Base-by-base conservation (phyloP, 352 stramenopile species). In the Phytopythium mirpurense region DNA sequence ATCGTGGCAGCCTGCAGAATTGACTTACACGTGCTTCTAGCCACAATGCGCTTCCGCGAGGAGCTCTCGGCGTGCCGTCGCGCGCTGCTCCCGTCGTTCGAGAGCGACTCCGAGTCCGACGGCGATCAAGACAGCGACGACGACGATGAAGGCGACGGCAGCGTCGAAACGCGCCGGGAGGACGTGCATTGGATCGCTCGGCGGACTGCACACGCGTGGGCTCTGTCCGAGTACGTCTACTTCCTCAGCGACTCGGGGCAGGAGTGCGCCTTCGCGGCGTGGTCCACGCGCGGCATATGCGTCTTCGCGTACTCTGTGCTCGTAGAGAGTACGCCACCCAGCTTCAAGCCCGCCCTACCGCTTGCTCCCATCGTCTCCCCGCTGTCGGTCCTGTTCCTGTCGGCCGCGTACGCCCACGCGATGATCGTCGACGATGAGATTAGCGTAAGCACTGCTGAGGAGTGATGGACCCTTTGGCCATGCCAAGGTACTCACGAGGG, bases 21-120 rank as follows among this genome's bases (percentile, higher is more conserved):
- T 8, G 51, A 70, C 0, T 40, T 73, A 1, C 54, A 74, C 5
- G 52, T 70, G 6, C 68, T 92, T 26, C 31, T 81, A 0, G 64
- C 70, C 23, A 86, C 74, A 2, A 54, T 76, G 48, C 75, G 78
- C 0, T 79, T 90, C 32, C 77, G 71, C 47, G 74, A 91, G 56
- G 74, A 78, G 23, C 43, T 89, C 8, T 35, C 53, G 4, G 63
- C 64, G 29, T 80, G 74, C 46, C 51, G 52, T 29, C 59, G 56
- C 1, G 38, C 60, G 21, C 63, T 91, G 42, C 23, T 89, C 11
- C 71, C 76, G 21, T 65, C 58, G 4, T 51, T 54, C 23, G 65
- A 76, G 26, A 78, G 56, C 34, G 62, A 72, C 41, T 63, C 57
- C 27, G 70, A 79, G 16, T 54, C 34, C 9, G 70, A 54, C 6